Percentiles rank a stretch among this genome's conserved stretches.
Conservation (phyloP, 176 grass and related monocot species). For the Raddia guianensis region DNA sequence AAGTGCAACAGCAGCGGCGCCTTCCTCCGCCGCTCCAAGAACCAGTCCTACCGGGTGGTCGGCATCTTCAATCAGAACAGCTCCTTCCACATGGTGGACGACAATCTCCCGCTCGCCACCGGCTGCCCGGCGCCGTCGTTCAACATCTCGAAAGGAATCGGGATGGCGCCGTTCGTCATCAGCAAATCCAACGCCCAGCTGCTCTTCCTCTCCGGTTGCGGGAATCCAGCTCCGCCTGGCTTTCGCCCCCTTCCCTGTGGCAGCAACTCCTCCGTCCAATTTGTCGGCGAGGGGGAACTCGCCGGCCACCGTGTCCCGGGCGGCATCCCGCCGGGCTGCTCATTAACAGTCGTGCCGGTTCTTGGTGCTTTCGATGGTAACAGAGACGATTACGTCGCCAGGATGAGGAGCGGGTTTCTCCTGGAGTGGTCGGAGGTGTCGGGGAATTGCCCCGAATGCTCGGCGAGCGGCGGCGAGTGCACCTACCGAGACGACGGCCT, state of each 20-base stretch:
- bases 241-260: background rate
- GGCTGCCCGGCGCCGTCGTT: slow-evolving; percentile 29
- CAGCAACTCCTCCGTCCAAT: background rate
- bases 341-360: background rate
- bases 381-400: background rate
- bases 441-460: slow-evolving; percentile 29
- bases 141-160: background rate
- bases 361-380: background rate
- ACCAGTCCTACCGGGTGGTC: background rate
- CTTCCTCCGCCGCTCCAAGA: background rate
- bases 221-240: background rate
- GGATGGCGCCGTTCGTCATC: background rate
- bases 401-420: slow-evolving; percentile 37
- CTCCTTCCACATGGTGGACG: slow-evolving; percentile 22
- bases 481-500: background rate
- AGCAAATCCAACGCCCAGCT: slow-evolving; percentile 1
- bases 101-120: slow-evolving; percentile 20
- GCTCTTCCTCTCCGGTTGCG: slow-evolving; percentile 14
- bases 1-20: slow-evolving; percentile 7
- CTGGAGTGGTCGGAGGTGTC: slow-evolving; percentile 22
- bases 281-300: background rate
- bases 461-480: slow-evolving; percentile 39
- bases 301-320: background rate
- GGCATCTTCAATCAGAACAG: background rate
- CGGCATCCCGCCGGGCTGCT: background rate